phyloP scores from a whole-genome alignment of 1,284 basidiomycete genomes.

The Gomphus sp. region DNA sequence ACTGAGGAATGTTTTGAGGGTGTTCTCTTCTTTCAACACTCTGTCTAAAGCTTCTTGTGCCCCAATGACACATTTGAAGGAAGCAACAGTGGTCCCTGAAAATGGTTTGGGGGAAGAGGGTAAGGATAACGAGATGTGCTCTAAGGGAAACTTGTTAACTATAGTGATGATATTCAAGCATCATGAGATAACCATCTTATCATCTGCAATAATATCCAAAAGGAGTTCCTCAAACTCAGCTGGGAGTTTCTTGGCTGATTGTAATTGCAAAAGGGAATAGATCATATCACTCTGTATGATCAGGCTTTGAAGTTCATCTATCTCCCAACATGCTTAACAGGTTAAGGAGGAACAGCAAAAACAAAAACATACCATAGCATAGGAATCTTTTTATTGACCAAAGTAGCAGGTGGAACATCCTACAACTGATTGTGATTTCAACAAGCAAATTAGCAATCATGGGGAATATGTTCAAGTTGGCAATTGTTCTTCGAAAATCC shows the following conservation, averaged over 20 bases:
- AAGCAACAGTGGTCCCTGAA: not conserved
- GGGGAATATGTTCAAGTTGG: not conserved
- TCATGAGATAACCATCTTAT: not conserved
- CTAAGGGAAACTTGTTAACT: not conserved
- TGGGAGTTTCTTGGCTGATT: not conserved
- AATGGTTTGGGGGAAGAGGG: no score
- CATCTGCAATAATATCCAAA: not conserved
- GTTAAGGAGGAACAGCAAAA: not conserved
- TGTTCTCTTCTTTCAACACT: not conserved
- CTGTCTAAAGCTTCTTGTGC: not conserved
- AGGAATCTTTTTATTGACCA: not conserved
- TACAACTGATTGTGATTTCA: not conserved
- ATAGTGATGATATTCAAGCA: not conserved
- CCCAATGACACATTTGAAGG: not conserved
- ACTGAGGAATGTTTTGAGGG: not conserved
- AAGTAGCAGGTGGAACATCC: not conserved
- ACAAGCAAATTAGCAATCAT: not conserved
- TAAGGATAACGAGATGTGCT: not conserved
- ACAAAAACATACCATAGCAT: not conserved
- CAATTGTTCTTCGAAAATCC: not conserved
- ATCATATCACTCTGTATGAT: not conserved
- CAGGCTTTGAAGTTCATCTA: not conserved
- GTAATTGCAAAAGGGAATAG: not conserved
- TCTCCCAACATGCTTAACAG: not conserved
- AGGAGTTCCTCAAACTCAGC: not conserved